phyloP scores from a whole-genome alignment of 208 protist genomes.

The Tetramitus jugosus region DNA sequence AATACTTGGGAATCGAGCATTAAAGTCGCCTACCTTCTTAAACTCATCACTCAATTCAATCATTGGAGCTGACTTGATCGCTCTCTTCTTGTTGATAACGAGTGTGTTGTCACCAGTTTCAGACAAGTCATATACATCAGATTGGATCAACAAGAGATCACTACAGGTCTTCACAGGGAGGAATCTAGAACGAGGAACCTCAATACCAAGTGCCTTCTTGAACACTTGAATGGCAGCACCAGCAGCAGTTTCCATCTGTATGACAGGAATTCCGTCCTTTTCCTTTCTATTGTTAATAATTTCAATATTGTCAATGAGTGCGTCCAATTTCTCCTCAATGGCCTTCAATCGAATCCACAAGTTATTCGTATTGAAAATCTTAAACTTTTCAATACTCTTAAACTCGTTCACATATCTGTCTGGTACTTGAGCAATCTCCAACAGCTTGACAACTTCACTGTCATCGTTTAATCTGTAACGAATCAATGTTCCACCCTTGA shows the following conservation, averaged over 20 bases:
- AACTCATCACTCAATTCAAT: constrained; percentile 16
- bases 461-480: constrained; percentile 41
- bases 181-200: constrained; percentile 90
- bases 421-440: constrained; percentile 74
- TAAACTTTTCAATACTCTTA: constrained; percentile 89
- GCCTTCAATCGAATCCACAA: constrained; percentile 88
- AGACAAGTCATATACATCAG: constrained; percentile 77
- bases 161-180: constrained; percentile 91
- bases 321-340: constrained; percentile 50
- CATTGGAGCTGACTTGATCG: not conserved
- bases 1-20: not conserved
- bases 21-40: not conserved
- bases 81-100: not conserved
- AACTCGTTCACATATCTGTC: constrained; percentile 63
- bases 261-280: constrained; percentile 39
- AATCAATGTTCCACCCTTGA: constrained; percentile 76
- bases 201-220: constrained; percentile 59
- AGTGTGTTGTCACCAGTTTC: constrained; percentile 53
- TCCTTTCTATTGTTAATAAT: constrained; percentile 69
- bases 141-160: constrained; percentile 92
- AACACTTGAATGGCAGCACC: constrained; percentile 89
- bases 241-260: constrained; percentile 65
- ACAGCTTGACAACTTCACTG: constrained; percentile 47
- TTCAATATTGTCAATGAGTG: constrained; percentile 47
- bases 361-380: constrained; percentile 99